Percentiles rank a stretch among this genome's conserved stretches.
Evolutionary conservation across 2,329 filamentous ascomycete genomes (phyloP).

Genomic region (Xylariaceae sp.): DNA sequence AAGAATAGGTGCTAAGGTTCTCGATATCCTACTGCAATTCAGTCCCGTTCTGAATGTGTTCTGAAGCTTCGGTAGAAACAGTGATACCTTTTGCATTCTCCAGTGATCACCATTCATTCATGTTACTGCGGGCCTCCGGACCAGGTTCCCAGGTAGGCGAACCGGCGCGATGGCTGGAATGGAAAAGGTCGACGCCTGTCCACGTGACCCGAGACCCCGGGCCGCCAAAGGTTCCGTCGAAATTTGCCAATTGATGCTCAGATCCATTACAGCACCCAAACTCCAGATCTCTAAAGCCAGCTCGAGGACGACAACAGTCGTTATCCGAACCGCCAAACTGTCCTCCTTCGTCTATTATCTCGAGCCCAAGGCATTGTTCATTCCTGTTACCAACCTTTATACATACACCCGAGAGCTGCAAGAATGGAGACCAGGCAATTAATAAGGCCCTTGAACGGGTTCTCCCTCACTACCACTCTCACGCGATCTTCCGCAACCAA

Average conservation of each 20-base stretch:
- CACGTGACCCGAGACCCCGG: slow-evolving; percentile 3
- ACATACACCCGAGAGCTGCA: not conserved
- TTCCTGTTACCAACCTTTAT: not conserved
- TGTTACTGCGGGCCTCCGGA: too few relatives aligned
- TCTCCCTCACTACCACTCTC: slow-evolving; percentile 5
- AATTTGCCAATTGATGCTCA: slow-evolving; percentile 12
- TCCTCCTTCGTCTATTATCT: not conserved
- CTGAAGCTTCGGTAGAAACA: too few relatives aligned
- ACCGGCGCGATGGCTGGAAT: not conserved
- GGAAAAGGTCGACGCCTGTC: not conserved
- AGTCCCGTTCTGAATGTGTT: too few relatives aligned
- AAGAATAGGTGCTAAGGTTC: too few relatives aligned
- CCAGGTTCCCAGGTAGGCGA: not conserved
- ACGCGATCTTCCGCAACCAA: slow-evolving; percentile 13
- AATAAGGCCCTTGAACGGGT: slow-evolving; percentile 19
- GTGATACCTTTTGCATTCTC: too few relatives aligned
- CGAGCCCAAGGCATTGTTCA: not conserved
- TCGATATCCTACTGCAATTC: too few relatives aligned
- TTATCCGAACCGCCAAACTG: not conserved
- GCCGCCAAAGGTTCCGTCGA: slow-evolving; percentile 15
- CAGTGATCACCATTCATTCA: too few relatives aligned
- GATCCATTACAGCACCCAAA: not conserved
- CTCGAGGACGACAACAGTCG: slow-evolving; percentile 1
- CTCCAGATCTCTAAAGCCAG: slow-evolving; percentile 1
- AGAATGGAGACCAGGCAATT: slow-evolving; percentile 27